Base-by-base conservation (phyloP, 371 early-diverging fungal genomes). In the Mucor mucedo region DNA sequence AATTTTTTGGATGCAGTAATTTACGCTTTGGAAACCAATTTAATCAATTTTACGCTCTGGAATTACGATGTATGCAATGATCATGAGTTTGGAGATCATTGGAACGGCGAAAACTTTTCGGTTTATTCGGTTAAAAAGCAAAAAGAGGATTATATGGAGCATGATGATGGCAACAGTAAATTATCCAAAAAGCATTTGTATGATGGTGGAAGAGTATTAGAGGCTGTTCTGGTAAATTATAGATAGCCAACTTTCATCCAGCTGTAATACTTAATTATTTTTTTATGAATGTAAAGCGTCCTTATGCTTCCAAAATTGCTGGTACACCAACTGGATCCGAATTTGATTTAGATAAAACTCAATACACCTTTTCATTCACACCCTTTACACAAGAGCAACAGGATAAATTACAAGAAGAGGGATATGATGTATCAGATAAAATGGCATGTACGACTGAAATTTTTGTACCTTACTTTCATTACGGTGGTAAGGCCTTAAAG, bases 101-200 rank as follows among this genome's bases (percentile, higher is more conserved):
- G 95, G 94, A 94, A 94, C 63, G 95, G 93, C 6, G 95, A 94
- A 60, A 92, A 94, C 73, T 93, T 94, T 70, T 90, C 90, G 13
- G 88, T 93, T 50, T 91, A 78, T 65, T 90, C 91, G 2, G 62
- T 44, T n/a, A 65, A 65, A 44, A 65, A 65, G 40, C 41, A 58
- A 45, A 47, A 50, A 38, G 38, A 52, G 38, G 55, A 58, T 44
- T 58, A 61, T n/a, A 8, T 38, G 4, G 60, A 65, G 5, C 69
- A 69, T 57, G 54, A 62, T 45, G 69, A 60, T 32, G 56, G 58
- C n/a, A 55, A 85, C 48, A 66, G 71, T 21, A 74, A 64, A 29
- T 29, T 65, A 41, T 65, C 65, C 10, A 58, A 65, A 32, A 58
- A 77, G 29, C 84, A 85, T 60, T 57, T 83, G 27, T 89, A 91